Evolutionary conservation across 1,284 basidiomycete species (phyloP), one percentile per base, ranked within the genome.

Genomic region (Pterulicium gracile): DNA sequence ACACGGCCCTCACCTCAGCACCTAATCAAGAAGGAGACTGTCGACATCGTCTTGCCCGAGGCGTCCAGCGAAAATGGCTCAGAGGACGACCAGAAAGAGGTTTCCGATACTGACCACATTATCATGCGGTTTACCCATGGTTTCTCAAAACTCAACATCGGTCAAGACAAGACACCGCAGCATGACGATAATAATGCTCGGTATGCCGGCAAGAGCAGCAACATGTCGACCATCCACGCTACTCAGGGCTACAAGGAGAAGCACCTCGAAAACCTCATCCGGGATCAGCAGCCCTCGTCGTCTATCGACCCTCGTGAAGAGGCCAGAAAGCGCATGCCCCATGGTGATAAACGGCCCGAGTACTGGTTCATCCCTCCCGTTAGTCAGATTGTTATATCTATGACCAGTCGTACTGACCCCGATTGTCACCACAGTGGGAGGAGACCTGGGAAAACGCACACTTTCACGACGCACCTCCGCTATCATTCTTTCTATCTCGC

Each of bases 341-440:
- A 50, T 53, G 32, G 55, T 56, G 22, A 55, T 51, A 35, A 54
- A 60, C 45, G 62, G 20, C 53, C 51, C 3, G 56, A 66, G 49
- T 65, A 64, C 45, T 65, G 64, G 64, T 54, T 51, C 7, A 63
- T 63, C 5, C 66, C 63, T 43, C 34, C 55, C 10, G 63, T 67
- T 45, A 61, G 63, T 54, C n/a, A n/a, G n/a, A n/a, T n/a, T n/a
- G 36, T 43, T 12, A 39, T 46, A 46, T 47, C 20, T 24, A 23
- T 36, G 18, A 4, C 35, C 13, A 35, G 19, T 34, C 45, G 49
- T 23, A 44, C n/a, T 24, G 43, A 19, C 35, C 43, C 44, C 21
- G 24, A 47, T 39, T 18, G 47, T 44, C 50, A 47, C 42, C 43
- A 7, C 47, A 81, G 78, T 83, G 80, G 78, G 81, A 84, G 58